Percentiles rank a stretch among this genome's conserved stretches.
phyloP scores from a whole-genome alignment of 108 stramenopile species.

The Cyclotella baltica region DNA sequence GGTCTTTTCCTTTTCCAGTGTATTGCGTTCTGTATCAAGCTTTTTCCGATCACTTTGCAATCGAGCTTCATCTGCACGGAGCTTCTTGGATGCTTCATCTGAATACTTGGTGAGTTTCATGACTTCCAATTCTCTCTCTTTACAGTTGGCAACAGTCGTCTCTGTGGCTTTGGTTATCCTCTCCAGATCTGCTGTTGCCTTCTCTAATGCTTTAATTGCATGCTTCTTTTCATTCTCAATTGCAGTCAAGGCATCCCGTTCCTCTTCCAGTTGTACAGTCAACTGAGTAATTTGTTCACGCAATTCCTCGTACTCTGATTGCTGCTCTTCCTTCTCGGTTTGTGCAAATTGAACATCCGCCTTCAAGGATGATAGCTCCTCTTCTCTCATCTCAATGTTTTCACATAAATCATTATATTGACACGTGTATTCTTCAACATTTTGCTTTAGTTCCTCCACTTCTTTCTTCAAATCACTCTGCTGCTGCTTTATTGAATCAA shows the following conservation, averaged over 20 bases:
- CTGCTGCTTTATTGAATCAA: slow-evolving; percentile 17
- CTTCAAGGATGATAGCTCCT: slow-evolving; percentile 34
- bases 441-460: slow-evolving; percentile 1
- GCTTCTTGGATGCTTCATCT: slow-evolving; percentile 21
- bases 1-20: slow-evolving; percentile 3
- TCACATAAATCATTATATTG: slow-evolving; percentile 18
- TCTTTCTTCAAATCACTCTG: slow-evolving; percentile 4
- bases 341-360: slow-evolving; percentile 30
- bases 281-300: slow-evolving; percentile 13
- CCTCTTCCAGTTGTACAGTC: slow-evolving; percentile 8
- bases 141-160: slow-evolving; percentile 15
- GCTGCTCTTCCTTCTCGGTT: slow-evolving; percentile 28
- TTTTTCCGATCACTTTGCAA: slow-evolving; percentile 13
- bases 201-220: slow-evolving; percentile 18
- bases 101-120: slow-evolving; percentile 15
- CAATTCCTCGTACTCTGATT: slow-evolving; percentile 23
- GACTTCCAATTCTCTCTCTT: slow-evolving; percentile 14
- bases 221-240: slow-evolving; percentile 17
- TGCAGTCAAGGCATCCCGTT: slow-evolving; percentile 17
- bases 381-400: slow-evolving; percentile 24
- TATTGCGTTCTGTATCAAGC: slow-evolving; percentile 3
- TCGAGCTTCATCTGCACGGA: slow-evolving; percentile 16
- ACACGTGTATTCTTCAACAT: slow-evolving; percentile 9
- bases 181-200: slow-evolving; percentile 12
- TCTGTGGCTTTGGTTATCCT: slow-evolving; percentile 14